A percentile compares a stretch with the other conserved stretches of the same genome.
phyloP scores from a whole-genome alignment of 441 rosid species.

The Corymbia calophylla region DNA sequence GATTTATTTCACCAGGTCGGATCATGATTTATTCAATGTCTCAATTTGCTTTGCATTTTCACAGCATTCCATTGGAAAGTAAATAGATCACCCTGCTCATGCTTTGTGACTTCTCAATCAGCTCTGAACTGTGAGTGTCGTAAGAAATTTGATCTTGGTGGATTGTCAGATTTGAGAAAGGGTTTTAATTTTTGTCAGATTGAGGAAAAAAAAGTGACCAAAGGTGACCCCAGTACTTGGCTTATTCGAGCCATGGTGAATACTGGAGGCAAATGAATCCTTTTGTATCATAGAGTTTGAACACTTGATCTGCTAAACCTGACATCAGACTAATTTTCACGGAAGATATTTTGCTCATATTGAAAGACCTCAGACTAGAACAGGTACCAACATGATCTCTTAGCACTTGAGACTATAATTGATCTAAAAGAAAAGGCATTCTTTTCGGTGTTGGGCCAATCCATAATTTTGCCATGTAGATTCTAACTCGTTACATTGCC shows the following conservation, averaged over 20 bases:
- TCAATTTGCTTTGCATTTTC: neutral
- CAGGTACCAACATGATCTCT: neutral
- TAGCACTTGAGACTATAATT: neutral
- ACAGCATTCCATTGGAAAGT: neutral
- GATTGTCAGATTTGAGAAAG: neutral
- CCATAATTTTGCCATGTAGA: neutral
- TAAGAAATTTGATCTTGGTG: neutral
- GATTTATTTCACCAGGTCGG: neutral
- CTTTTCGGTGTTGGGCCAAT: neutral
- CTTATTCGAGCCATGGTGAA: neutral
- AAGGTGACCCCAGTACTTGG: no score
- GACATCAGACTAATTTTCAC: neutral
- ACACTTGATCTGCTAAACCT: neutral
- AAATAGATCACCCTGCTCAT: neutral
- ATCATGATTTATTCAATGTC: neutral
- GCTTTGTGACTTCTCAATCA: neutral
- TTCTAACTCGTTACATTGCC: neutral
- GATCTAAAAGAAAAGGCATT: neutral
- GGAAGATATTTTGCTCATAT: neutral
- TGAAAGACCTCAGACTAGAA: neutral
- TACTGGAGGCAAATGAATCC: neutral
- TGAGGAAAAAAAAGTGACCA: no score
- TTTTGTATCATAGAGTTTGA: neutral
- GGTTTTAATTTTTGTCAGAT: neutral
- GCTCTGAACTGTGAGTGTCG: neutral